Evolutionary conservation across 352 stramenopile genomes (phyloP).

Genomic region (Albugo laibachii): DNA sequence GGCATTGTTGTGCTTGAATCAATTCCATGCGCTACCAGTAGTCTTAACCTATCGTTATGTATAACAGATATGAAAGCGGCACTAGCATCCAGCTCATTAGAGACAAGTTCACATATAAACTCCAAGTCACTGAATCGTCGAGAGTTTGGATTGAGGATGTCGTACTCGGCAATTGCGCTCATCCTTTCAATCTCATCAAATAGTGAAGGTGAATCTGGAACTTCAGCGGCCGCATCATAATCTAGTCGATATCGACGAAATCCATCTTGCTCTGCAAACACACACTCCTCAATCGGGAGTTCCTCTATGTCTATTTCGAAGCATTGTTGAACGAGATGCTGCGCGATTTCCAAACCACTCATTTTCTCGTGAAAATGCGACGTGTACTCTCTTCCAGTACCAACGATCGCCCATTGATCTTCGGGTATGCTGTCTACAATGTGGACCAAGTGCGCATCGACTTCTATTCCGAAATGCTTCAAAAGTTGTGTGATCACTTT

Average conservation of each 20-base stretch:
- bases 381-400: not conserved
- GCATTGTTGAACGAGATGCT: conserved; percentile 27
- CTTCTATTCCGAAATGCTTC: conserved; percentile 10
- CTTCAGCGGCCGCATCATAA: conserved; percentile 20
- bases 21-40: not conserved
- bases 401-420: conserved; percentile 11
- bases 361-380: not conserved
- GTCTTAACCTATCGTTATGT: not conserved
- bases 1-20: not conserved
- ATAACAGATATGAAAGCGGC: conserved; percentile 15
- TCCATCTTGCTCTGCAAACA: conserved; percentile 23
- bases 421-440: conserved; percentile 19
- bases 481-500: conserved; percentile 17
- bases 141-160: conserved; percentile 13
- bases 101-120: conserved; percentile 18
- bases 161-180: conserved; percentile 12
- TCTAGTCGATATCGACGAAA: conserved; percentile 20
- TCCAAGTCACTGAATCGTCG: too few relatives aligned
- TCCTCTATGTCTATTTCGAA: conserved; percentile 27
- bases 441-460: conserved; percentile 8
- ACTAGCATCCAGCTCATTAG: conserved; percentile 22
- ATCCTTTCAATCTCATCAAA: conserved; percentile 14
- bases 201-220: conserved; percentile 9
- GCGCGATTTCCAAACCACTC: not conserved
- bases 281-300: conserved; percentile 16